These are phyloP conservation scores for Flueggea neowawraea DNA, from an alignment of 441 rosid species.

Conservation along the genomic window DNA sequence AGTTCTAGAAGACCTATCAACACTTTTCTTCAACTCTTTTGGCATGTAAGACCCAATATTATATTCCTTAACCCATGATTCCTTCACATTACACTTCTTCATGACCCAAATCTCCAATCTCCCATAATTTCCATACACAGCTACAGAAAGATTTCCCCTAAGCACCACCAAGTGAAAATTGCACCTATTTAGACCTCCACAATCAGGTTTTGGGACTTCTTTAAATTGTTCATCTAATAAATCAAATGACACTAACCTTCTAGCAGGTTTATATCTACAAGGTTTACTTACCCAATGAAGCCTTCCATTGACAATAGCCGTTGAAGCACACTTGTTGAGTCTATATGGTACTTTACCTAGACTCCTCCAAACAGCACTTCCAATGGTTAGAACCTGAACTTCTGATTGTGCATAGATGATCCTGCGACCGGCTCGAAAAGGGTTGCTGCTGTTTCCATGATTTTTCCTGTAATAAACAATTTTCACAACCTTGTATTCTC, in stretches of 20 bases:
- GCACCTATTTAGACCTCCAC: slow-evolving; percentile 52
- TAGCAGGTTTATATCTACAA: slow-evolving; percentile 44
- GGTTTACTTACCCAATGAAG: slow-evolving; percentile 80
- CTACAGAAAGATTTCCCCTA: slow-evolving; percentile 56
- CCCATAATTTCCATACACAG: slow-evolving; percentile 59
- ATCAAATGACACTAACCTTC: slow-evolving; percentile 70
- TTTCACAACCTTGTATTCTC: slow-evolving; percentile 66
- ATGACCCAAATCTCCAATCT: slow-evolving; percentile 82
- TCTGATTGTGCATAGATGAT: slow-evolving; percentile 58
- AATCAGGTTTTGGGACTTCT: slow-evolving; percentile 70
- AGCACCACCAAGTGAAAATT: slow-evolving; percentile 54
- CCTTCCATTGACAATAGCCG: slow-evolving; percentile 71
- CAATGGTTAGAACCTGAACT: slow-evolving; percentile 66
- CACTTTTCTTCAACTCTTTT: slow-evolving; percentile 51
- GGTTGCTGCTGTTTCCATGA: slow-evolving; percentile 15
- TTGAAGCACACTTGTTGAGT: slow-evolving; percentile 45
- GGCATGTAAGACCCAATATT: slow-evolving; percentile 69
- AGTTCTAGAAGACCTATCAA: slow-evolving; percentile 38
- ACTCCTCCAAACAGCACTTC: slow-evolving; percentile 59
- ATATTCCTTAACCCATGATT: slow-evolving; percentile 69
- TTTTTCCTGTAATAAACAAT: slow-evolving; percentile 59
- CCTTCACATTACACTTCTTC: slow-evolving; percentile 61
- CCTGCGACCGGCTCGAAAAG: slow-evolving; percentile 32
- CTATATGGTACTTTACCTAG: slow-evolving; percentile 55
- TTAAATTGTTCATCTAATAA: slow-evolving; percentile 61